These are phyloP conservation scores for Colletotrichum lindemuthianum DNA, from an alignment of 2,329 filamentous ascomycete genomes.

Conservation along the genomic window DNA sequence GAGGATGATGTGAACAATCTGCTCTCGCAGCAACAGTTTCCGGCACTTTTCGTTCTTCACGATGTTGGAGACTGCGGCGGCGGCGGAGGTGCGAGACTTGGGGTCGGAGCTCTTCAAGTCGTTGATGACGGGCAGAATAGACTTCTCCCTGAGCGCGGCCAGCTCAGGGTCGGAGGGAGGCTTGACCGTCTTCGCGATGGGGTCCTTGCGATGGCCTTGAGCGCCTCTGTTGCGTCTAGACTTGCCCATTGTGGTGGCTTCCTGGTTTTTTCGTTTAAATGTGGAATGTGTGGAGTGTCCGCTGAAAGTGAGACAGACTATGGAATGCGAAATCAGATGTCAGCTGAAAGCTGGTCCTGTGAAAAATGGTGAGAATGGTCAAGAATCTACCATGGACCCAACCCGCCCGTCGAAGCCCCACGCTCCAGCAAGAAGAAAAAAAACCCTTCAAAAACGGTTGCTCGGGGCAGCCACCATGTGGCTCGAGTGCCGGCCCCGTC, in stretches of 20 bases:
- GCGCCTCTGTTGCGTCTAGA: constrained; percentile 64
- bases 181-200: constrained; percentile 67
- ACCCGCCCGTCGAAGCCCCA: constrained; percentile 16
- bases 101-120: constrained; percentile 69
- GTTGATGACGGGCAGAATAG: constrained; percentile 70
- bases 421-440: constrained; percentile 6
- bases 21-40: constrained; percentile 73
- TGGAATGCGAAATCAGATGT: not conserved
- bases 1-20: constrained; percentile 71
- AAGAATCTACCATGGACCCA: constrained; percentile 12
- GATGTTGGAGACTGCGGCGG: constrained; percentile 68
- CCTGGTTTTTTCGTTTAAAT: not conserved
- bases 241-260: constrained; percentile 63
- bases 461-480: constrained; percentile 34
- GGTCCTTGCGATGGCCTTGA: constrained; percentile 60
- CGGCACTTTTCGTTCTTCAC: constrained; percentile 70
- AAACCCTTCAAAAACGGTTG: constrained; percentile 22
- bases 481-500: constrained; percentile 8
- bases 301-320: not conserved
- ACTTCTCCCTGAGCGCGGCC: constrained; percentile 69
- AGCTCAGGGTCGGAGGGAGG: constrained; percentile 72
- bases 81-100: constrained; percentile 68
- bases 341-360: not conserved
- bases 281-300: not conserved
- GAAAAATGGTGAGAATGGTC: not conserved